Conservation (phyloP, 306 rosid species). For the Oemleria cerasiformis region DNA sequence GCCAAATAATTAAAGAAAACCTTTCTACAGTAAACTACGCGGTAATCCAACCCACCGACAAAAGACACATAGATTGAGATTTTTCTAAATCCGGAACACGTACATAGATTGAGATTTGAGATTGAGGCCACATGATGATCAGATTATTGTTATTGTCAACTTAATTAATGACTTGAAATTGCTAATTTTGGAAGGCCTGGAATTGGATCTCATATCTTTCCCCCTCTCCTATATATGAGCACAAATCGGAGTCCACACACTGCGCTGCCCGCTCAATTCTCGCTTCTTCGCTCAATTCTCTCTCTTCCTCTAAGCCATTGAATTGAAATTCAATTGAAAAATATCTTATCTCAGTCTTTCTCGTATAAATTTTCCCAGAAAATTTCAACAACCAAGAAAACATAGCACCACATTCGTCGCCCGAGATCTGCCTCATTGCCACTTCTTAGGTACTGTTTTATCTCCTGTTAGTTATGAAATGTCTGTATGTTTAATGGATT, state of each 20-base stretch:
- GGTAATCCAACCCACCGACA: constrained; percentile 12
- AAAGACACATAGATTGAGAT: background rate
- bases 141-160: background rate
- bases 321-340: background rate
- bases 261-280: constrained; percentile 18
- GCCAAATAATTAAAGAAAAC: no score
- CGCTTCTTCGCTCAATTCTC: constrained; percentile 14
- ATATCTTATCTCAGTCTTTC: background rate
- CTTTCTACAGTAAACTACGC: background rate
- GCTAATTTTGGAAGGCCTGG: background rate
- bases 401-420: background rate
- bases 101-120: no score
- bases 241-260: background rate
- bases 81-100: no score
- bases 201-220: background rate
- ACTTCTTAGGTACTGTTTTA: background rate
- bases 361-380: background rate
- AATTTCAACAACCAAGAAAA: background rate
- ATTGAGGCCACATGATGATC: background rate
- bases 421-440: constrained; percentile 2
- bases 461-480: background rate
- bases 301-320: background rate
- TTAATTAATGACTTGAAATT: background rate
- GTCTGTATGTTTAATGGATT: background rate
- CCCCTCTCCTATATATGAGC: background rate